These are phyloP conservation scores for Galerina marginata DNA, from an alignment of 768 basidiomycete species.

Conservation along the genomic window DNA sequence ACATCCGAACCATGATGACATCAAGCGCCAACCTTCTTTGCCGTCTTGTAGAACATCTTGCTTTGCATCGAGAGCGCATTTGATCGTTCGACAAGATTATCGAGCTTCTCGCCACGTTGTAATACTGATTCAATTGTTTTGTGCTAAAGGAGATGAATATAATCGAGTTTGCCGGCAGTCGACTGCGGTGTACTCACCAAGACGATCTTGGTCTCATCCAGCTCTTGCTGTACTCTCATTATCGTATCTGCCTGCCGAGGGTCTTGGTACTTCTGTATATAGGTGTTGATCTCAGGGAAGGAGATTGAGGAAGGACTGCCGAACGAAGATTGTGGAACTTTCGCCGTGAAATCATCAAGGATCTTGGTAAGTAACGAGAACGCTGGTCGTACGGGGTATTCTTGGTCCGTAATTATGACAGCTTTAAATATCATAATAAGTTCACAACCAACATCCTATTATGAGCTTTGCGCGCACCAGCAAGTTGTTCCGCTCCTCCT, in stretches of 20 bases:
- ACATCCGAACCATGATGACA: conserved; percentile 12
- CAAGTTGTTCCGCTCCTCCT: conserved; percentile 83
- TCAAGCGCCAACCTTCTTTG: conserved; percentile 82
- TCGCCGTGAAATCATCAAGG: conserved; percentile 87
- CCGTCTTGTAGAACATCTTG: conserved; percentile 99
- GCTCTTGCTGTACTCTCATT: conserved; percentile 96
- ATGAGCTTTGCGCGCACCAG: conserved; percentile 53
- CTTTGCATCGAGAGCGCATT: conserved; percentile 86
- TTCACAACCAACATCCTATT: background rate
- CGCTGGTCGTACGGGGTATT: conserved; percentile 95
- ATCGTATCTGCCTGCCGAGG: conserved; percentile 96
- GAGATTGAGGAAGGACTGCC: conserved; percentile 68
- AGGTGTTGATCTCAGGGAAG: conserved; percentile 78
- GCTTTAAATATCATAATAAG: conserved; percentile 45
- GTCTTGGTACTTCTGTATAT: conserved; percentile 94
- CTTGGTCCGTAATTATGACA: conserved; percentile 92
- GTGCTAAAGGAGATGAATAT: conserved; percentile 61
- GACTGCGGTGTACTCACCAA: conserved; percentile 63
- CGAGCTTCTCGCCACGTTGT: conserved; percentile 94
- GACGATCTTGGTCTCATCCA: conserved; percentile 99
- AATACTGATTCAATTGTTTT: conserved; percentile 99
- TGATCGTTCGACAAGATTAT: conserved; percentile 94
- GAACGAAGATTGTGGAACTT: conserved; percentile 77
- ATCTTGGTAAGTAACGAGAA: conserved; percentile 94
- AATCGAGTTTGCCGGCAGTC: background rate